Conservation (phyloP, 345 rosid species). For the Citrus australasica region DNA sequence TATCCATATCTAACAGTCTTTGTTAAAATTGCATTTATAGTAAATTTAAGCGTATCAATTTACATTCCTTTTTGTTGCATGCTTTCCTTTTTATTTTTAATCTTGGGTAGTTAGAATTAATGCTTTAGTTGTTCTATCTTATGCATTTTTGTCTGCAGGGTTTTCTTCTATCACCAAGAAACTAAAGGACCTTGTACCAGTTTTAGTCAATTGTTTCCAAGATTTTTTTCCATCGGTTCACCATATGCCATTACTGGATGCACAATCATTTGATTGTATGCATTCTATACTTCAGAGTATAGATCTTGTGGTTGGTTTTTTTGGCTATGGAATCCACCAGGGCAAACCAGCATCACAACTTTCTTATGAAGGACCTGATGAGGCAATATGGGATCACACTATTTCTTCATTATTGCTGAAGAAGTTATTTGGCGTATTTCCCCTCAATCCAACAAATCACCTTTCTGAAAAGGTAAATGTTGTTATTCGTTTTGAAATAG, state of each 20-base stretch:
- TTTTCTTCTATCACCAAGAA: constrained; percentile 39
- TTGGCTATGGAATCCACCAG: constrained; percentile 29
- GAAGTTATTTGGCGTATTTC: constrained; percentile 59
- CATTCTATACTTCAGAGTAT: constrained; percentile 58
- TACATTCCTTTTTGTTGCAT: neutral
- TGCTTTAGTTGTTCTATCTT: neutral
- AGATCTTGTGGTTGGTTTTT: constrained; percentile 45
- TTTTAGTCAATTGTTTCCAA: constrained; percentile 62
- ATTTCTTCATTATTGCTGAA: constrained; percentile 43
- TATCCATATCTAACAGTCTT: neutral
- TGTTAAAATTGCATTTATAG: neutral
- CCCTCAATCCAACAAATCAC: constrained; percentile 44
- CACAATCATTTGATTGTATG: constrained; percentile 59
- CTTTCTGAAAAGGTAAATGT: constrained; percentile 50
- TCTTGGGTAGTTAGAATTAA: neutral
- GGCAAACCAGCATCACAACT: constrained; percentile 15
- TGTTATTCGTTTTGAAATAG: neutral
- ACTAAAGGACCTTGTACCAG: constrained; percentile 66
- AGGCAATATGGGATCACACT: constrained; percentile 37
- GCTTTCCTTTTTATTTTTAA: neutral
- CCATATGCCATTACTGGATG: constrained; percentile 39
- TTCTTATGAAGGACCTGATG: constrained; percentile 29
- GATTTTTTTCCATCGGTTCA: constrained; percentile 59
- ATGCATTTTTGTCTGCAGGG: constrained; percentile 33
- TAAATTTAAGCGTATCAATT: neutral